These are phyloP conservation scores for Marasmius sp. DNA, from an alignment of 1,284 basidiomycete genomes.

Conservation along the genomic window DNA sequence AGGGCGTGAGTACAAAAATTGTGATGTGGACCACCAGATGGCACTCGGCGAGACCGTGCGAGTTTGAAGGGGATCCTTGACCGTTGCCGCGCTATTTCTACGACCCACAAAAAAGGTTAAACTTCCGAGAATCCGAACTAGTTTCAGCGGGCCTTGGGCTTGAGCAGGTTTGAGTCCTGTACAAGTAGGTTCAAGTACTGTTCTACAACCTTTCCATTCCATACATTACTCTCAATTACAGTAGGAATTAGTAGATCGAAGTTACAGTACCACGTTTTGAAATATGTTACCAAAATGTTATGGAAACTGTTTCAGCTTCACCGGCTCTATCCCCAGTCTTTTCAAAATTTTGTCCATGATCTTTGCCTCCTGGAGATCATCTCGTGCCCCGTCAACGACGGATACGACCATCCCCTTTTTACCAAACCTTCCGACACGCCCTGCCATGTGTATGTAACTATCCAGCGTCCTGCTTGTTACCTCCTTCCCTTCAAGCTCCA, in stretches of 20 bases:
- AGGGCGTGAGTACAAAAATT: conserved; percentile 7
- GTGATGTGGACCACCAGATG: background rate
- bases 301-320: conserved; percentile 5
- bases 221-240: too few relatives aligned
- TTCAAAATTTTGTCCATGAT: conserved; percentile 49
- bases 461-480: conserved; percentile 49
- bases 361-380: conserved; percentile 22
- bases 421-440: conserved; percentile 75
- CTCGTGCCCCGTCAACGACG: conserved; percentile 43
- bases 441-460: conserved; percentile 68
- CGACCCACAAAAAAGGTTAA: too few relatives aligned
- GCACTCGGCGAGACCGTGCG: background rate
- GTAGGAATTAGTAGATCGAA: background rate
- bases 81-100: background rate
- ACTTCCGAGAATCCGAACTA: too few relatives aligned
- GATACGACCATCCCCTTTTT: conserved; percentile 62
- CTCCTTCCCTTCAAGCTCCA: conserved; percentile 34
- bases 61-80: too few relatives aligned
- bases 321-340: conserved; percentile 18
- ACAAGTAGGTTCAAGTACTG: too few relatives aligned
- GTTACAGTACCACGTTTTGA: background rate
- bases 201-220: too few relatives aligned
- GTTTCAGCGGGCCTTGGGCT: too few relatives aligned
- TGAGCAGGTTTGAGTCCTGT: too few relatives aligned
- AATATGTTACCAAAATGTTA: background rate